Percentiles rank a stretch among this genome's conserved stretches.
Conservation (phyloP, 805 yeast genomes). For the Ascoidea rubescens region DNA sequence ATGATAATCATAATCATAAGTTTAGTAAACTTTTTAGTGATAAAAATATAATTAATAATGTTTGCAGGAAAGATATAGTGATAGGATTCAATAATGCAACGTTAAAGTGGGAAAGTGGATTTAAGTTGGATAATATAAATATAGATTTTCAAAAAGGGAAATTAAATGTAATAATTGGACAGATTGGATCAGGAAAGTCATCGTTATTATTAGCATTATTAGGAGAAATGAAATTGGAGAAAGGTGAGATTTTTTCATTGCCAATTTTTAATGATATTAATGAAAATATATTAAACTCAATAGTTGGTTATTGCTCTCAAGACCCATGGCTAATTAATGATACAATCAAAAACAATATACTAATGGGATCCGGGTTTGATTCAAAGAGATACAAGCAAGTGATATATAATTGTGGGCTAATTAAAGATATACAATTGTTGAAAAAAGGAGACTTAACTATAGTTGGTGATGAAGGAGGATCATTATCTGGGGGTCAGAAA, state of each 20-base stretch:
- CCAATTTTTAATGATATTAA: slow-evolving; percentile 76
- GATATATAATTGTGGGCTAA: slow-evolving; percentile 77
- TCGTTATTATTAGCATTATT: slow-evolving; percentile 78
- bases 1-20: too few species aligned
- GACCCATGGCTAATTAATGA: slow-evolving; percentile 93
- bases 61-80: too few species aligned
- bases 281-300: too few species aligned
- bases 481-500: slow-evolving; percentile 95
- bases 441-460: slow-evolving; percentile 87
- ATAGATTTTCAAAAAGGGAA: slow-evolving; percentile 63
- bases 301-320: slow-evolving; percentile 89
- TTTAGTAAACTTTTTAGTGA: too few species aligned
- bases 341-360: slow-evolving; percentile 71
- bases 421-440: slow-evolving; percentile 76
- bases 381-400: slow-evolving; percentile 66
- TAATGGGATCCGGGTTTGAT: slow-evolving; percentile 62
- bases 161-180: slow-evolving; percentile 78
- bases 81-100: too few species aligned
- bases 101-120: slow-evolving; percentile 33
- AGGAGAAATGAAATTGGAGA: slow-evolving; percentile 77
- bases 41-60: too few species aligned
- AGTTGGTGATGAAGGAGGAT: slow-evolving; percentile 95
- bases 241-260: slow-evolving; percentile 53
- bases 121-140: slow-evolving; percentile 64
- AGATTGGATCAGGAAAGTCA: slow-evolving; percentile 93